Percentiles rank a stretch among this genome's conserved stretches.
These are phyloP conservation scores for Lactifluus volemus DNA, from an alignment of 768 basidiomycete genomes.

Conservation along the genomic window DNA sequence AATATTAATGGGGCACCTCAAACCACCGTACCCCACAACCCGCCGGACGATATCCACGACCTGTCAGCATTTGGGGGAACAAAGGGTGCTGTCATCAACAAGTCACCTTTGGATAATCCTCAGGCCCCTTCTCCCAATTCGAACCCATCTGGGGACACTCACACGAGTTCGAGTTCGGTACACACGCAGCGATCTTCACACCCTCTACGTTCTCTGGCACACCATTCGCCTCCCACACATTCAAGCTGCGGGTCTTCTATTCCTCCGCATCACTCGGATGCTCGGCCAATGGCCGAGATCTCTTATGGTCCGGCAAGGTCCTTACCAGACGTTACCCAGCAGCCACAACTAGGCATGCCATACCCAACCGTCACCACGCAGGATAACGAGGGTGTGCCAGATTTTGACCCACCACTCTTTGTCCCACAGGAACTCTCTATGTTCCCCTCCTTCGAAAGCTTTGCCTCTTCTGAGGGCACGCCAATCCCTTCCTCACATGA, in stretches of 20 bases:
- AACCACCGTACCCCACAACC: neutral
- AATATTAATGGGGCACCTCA: neutral
- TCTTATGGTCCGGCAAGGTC: neutral
- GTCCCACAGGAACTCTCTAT: neutral
- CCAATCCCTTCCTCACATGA: neutral
- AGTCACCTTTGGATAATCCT: conserved; percentile 11
- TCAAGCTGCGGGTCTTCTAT: conserved; percentile 5
- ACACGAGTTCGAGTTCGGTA: neutral
- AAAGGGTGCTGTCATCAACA: conserved; percentile 11
- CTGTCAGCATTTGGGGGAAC: conserved; percentile 16
- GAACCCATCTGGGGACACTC: neutral
- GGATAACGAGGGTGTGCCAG: neutral
- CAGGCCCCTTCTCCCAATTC: conserved; percentile 8
- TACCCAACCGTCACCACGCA: neutral
- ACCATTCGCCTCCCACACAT: neutral
- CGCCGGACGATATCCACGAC: conserved; percentile 9
- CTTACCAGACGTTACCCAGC: neutral
- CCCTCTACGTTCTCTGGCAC: neutral
- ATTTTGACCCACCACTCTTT: neutral
- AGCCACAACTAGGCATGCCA: conserved; percentile 3
- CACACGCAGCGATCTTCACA: neutral
- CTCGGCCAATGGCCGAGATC: neutral
- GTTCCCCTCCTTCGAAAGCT: conserved; percentile 1
- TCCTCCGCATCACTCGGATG: neutral
- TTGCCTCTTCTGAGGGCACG: neutral